A percentile compares a stretch with the other conserved stretches of the same genome.
These are phyloP conservation scores for Exophiala calicioides DNA, from an alignment of 2,329 filamentous ascomycete genomes.

Conservation along the genomic window DNA sequence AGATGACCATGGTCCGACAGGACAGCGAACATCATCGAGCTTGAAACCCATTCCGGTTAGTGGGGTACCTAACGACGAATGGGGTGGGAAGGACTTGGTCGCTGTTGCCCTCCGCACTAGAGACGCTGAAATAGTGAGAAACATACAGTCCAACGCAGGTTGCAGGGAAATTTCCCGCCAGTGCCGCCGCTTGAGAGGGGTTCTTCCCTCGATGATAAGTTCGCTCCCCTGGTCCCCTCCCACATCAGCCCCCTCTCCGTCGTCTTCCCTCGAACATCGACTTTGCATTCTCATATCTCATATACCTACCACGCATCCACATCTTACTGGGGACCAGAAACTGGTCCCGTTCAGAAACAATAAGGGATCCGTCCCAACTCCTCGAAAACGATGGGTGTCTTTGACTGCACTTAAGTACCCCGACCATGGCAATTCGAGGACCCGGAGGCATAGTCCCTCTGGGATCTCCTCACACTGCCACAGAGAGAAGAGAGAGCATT, in stretches of 20 bases:
- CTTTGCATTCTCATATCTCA: not conserved
- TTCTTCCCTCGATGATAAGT: not conserved
- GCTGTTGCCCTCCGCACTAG: no score
- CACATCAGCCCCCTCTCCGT: not conserved
- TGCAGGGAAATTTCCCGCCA: no score
- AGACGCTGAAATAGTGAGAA: no score
- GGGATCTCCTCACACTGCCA: not conserved
- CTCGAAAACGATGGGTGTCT: not conserved
- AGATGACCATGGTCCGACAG: no score
- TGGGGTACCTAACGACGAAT: no score
- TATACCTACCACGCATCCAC: slow-evolving; percentile 1
- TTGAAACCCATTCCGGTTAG: no score
- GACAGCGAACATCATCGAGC: no score
- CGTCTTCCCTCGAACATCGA: no score
- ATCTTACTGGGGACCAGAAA: slow-evolving; percentile 2
- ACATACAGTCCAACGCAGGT: no score
- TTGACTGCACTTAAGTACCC: not conserved
- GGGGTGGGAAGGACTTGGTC: no score
- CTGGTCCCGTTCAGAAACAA: not conserved
- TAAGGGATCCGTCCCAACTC: slow-evolving; percentile 2
- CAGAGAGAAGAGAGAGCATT: not conserved
- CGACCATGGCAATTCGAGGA: not conserved
- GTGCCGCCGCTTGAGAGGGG: not conserved
- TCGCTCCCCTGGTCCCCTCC: not conserved
- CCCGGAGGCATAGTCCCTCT: not conserved